These are phyloP conservation scores for Vigna trinervia DNA, from an alignment of 306 rosid species.

Conservation along the genomic window DNA sequence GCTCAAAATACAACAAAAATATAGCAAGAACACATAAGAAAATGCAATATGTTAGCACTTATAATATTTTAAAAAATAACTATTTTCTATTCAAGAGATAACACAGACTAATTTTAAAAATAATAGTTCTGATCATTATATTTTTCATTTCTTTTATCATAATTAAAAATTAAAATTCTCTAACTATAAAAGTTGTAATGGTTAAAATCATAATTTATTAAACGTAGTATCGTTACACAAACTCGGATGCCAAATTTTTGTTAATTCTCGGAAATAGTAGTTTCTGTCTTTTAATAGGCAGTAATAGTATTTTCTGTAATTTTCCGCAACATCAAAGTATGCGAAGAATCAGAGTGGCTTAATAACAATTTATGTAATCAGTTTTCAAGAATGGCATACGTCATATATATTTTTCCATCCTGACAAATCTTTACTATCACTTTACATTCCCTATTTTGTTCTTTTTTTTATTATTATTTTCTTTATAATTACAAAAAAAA, in stretches of 20 bases:
- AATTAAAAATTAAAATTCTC: neutral
- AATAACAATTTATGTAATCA: too few relatives aligned
- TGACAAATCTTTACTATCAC: too few relatives aligned
- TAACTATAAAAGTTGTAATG: neutral
- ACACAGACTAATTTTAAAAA: neutral
- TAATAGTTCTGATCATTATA: neutral
- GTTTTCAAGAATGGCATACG: too few relatives aligned
- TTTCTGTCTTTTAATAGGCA: neutral
- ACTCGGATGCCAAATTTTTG: neutral
- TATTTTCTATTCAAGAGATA: neutral
- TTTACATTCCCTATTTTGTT: too few relatives aligned
- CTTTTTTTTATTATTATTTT: too few relatives aligned
- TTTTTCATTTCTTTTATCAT: neutral
- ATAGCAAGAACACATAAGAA: too few relatives aligned
- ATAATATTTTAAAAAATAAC: neutral
- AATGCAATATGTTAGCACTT: too few relatives aligned
- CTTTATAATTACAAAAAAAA: too few relatives aligned
- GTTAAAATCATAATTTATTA: neutral
- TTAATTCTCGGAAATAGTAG: too few relatives aligned
- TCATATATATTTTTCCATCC: too few relatives aligned
- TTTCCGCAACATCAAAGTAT: neutral
- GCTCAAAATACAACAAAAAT: neutral
- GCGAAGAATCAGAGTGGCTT: neutral
- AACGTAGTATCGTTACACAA: too few relatives aligned
- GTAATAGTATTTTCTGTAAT: neutral